These are phyloP conservation scores for Botrytis aclada DNA, from an alignment of 2,329 filamentous ascomycete genomes.

Conservation along the genomic window DNA sequence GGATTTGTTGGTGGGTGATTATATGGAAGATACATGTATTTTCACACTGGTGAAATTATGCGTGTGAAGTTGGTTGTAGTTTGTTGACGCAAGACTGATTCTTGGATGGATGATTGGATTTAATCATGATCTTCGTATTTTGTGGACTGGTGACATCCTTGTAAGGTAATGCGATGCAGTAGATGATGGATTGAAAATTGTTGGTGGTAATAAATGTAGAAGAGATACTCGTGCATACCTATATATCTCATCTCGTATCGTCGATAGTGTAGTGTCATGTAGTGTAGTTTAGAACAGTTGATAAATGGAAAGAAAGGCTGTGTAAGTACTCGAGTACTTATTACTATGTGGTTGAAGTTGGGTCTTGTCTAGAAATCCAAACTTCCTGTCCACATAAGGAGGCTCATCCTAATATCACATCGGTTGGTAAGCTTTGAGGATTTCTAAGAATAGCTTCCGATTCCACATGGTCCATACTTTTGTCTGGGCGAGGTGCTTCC, in stretches of 20 bases:
- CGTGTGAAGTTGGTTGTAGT: neutral
- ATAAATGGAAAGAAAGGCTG: neutral
- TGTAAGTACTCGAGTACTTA: neutral
- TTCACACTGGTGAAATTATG: slow-evolving; percentile 3
- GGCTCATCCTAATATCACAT: slow-evolving; percentile 1
- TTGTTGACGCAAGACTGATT: neutral
- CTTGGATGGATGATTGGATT: neutral
- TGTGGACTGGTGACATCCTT: neutral
- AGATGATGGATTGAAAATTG: neutral
- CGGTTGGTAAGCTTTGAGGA: neutral
- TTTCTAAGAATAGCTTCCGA: neutral
- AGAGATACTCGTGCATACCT: neutral
- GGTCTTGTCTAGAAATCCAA: neutral
- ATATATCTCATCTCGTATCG: neutral
- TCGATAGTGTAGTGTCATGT: neutral
- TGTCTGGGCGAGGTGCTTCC: neutral
- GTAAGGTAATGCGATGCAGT: neutral
- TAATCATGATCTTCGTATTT: slow-evolving; percentile 8
- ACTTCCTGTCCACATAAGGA: neutral
- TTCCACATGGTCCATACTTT: neutral
- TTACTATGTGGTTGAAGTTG: neutral
- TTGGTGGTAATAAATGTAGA: neutral
- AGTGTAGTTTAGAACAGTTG: neutral
- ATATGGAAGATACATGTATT: neutral
- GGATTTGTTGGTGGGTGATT: neutral